phyloP scores from a whole-genome alignment of 2,329 filamentous ascomycete genomes.

The Exophiala oligosperma region DNA sequence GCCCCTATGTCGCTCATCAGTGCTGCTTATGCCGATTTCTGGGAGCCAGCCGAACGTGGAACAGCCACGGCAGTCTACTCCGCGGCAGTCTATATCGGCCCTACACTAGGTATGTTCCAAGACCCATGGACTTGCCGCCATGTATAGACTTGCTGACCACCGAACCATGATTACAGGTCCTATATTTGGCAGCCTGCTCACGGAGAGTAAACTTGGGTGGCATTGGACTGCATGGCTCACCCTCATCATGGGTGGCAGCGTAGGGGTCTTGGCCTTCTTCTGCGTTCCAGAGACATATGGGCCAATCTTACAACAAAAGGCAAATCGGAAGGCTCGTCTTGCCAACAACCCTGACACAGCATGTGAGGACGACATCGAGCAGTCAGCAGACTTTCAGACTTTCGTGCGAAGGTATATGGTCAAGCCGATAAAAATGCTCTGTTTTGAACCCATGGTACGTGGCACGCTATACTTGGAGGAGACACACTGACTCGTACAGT shows the following conservation, averaged over 20 bases:
- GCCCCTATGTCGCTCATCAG: constrained; percentile 69
- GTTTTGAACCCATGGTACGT: constrained; percentile 58
- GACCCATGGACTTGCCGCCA: no score
- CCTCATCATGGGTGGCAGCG: constrained; percentile 48
- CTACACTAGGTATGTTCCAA: constrained; percentile 28
- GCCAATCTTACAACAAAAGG: constrained; percentile 31
- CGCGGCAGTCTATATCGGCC: constrained; percentile 41
- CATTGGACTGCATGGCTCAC: constrained; percentile 41
- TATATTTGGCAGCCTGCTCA: constrained; percentile 53
- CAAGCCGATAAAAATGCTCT: constrained; percentile 70
- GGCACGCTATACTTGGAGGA: no score
- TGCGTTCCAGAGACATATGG: constrained; percentile 30
- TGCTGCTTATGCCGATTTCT: constrained; percentile 67
- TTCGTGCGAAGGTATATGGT: constrained; percentile 25
- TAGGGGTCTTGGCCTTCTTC: constrained; percentile 5
- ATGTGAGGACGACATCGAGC: constrained; percentile 21
- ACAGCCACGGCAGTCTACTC: constrained; percentile 66
- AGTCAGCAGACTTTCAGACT: constrained; percentile 13
- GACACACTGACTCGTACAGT: constrained; percentile 34
- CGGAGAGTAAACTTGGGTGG: constrained; percentile 46
- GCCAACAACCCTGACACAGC: not conserved
- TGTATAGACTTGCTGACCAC: no score
- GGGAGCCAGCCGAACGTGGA: constrained; percentile 58
- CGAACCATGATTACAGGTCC: constrained; percentile 41
- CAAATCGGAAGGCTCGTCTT: constrained; percentile 27